A percentile compares a stretch with the other conserved stretches of the same genome.
Evolutionary conservation across 257 asterid species (phyloP).

Genomic region (Forsythia viridissima): DNA sequence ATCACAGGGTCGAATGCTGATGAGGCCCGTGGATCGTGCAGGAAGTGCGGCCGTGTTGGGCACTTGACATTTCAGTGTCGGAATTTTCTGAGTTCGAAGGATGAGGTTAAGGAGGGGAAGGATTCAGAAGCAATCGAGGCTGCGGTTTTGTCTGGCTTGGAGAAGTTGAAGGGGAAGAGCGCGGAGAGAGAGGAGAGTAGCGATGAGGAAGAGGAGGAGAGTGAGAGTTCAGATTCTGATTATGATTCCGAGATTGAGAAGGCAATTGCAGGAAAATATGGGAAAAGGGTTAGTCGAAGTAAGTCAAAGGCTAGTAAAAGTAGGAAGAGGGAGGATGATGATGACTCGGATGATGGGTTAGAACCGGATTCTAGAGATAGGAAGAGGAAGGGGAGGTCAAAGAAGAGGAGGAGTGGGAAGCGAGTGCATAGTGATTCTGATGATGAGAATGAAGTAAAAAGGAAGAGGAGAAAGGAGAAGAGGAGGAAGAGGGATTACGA

Average conservation of each 20-base stretch:
- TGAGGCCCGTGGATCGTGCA: constrained; percentile 89
- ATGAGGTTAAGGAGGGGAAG: constrained; percentile 46
- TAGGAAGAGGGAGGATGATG: constrained; percentile 28
- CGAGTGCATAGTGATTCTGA: constrained; percentile 35
- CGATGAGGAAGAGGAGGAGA: constrained; percentile 46
- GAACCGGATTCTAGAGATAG: constrained; percentile 23
- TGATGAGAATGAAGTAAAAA: constrained; percentile 34
- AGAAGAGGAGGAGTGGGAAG: constrained; percentile 43
- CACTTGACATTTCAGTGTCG: constrained; percentile 91
- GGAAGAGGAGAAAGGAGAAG: constrained; percentile 31
- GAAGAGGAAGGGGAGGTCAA: constrained; percentile 48
- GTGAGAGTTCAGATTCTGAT: constrained; percentile 55
- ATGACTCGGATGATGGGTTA: constrained; percentile 27
- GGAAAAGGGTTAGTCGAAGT: constrained; percentile 31
- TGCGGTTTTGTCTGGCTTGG: constrained; percentile 68
- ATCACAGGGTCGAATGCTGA: constrained; percentile 87
- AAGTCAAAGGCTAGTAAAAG: constrained; percentile 10
- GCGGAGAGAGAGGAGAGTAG: constrained; percentile 38
- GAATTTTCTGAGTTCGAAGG: constrained; percentile 87
- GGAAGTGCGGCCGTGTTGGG: constrained; percentile 93
- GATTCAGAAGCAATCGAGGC: constrained; percentile 61
- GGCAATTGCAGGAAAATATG: constrained; percentile 38
- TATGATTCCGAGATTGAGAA: constrained; percentile 64
- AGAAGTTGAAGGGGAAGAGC: constrained; percentile 56
- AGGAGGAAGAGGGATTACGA: constrained; percentile 32